phyloP scores from a whole-genome alignment of 306 rosid genomes.

The Lithocarpus polystachyus region DNA sequence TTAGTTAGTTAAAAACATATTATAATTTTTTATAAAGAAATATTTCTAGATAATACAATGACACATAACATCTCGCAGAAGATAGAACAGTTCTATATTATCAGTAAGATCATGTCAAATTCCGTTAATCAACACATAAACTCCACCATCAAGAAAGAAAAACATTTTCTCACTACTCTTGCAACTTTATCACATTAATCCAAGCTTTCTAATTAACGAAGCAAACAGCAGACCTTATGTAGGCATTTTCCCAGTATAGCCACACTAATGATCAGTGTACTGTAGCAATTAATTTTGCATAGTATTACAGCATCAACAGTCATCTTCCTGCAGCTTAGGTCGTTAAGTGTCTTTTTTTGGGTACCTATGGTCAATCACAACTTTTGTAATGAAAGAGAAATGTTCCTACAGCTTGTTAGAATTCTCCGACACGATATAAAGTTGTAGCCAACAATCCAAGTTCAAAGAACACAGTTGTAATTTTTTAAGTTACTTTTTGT shows the following conservation, averaged over 20 bases:
- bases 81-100: not conserved
- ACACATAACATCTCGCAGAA: not conserved
- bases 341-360: not conserved
- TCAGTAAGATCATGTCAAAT: not conserved
- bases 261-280: not conserved
- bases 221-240: not conserved
- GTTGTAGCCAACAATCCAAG: not conserved
- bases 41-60: not conserved
- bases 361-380: not conserved
- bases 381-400: not conserved
- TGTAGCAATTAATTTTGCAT: not conserved
- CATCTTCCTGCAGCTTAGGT: no score
- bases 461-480: not conserved
- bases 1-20: slow-evolving; percentile 15
- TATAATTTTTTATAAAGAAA: not conserved
- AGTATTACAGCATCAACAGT: no score
- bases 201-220: not conserved
- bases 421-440: not conserved
- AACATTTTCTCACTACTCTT: not conserved
- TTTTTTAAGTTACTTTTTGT: no score
- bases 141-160: not conserved
- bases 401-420: not conserved
- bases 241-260: not conserved
- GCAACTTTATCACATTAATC: not conserved
- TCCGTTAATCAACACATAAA: not conserved